Percentiles rank a stretch among this genome's conserved stretches.
These are phyloP conservation scores for Ogataea pilisensis DNA, from an alignment of 805 yeast genomes.

Conservation along the genomic window DNA sequence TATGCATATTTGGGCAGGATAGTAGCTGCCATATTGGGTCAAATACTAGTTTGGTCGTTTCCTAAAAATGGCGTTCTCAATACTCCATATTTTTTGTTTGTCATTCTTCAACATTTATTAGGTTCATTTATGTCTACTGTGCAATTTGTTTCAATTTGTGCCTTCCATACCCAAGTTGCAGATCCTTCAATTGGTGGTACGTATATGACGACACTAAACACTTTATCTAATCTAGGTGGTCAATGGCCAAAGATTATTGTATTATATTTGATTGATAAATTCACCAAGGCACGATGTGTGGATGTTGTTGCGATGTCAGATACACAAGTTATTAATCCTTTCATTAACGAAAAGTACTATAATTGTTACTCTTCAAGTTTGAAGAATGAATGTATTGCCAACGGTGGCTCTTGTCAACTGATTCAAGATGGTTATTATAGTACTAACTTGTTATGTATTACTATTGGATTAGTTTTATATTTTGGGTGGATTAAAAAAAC, in stretches of 20 bases:
- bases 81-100: constrained; percentile 55
- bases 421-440: constrained; percentile 79
- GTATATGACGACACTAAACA: constrained; percentile 93
- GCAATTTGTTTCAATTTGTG: constrained; percentile 90
- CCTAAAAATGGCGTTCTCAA: constrained; percentile 54
- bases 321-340: constrained; percentile 17
- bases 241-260: constrained; percentile 94
- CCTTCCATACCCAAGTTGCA: constrained; percentile 93
- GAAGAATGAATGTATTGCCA: constrained; percentile 46
- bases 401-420: constrained; percentile 53
- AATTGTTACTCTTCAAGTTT: constrained; percentile 28
- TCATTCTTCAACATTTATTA: constrained; percentile 76
- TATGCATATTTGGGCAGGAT: constrained; percentile 81
- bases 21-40: constrained; percentile 71
- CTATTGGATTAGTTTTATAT: constrained; percentile 61
- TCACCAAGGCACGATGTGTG: constrained; percentile 64
- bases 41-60: constrained; percentile 63
- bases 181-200: constrained; percentile 97
- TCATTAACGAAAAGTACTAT: constrained; percentile 23
- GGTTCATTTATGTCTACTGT: constrained; percentile 92
- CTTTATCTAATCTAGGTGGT: constrained; percentile 90
- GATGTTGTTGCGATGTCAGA: constrained; percentile 14
- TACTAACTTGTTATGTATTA: constrained; percentile 69
- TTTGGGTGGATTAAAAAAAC: constrained; percentile 62
- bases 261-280: constrained; percentile 71